Conservation (phyloP, 768 basidiomycete genomes). For the Boletus fagicola region DNA sequence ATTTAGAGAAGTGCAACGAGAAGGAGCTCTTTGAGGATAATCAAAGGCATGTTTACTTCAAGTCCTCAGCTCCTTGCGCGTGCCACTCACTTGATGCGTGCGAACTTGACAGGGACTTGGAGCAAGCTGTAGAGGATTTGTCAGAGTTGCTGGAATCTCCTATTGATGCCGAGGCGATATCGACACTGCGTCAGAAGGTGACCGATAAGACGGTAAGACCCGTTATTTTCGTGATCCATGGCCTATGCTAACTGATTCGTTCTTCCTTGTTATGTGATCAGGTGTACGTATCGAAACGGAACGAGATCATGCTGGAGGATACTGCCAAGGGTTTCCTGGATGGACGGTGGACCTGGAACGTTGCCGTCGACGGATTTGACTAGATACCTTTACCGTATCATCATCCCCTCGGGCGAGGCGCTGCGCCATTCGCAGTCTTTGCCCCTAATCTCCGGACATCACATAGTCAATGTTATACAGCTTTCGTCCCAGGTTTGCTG, state of each 20-base stretch:
- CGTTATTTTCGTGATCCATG: slow-evolving; percentile 1
- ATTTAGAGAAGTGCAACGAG: slow-evolving; percentile 84
- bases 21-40: slow-evolving; percentile 98
- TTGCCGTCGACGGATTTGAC: slow-evolving; percentile 67
- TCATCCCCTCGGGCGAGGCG: neutral
- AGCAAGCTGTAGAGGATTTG: slow-evolving; percentile 92
- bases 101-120: slow-evolving; percentile 65
- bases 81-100: neutral
- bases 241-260: neutral
- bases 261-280: slow-evolving; percentile 24
- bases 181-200: slow-evolving; percentile 81
- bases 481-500: slow-evolving; percentile 3
- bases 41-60: slow-evolving; percentile 59
- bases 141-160: slow-evolving; percentile 92
- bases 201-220: slow-evolving; percentile 87
- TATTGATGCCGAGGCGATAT: slow-evolving; percentile 81
- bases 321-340: slow-evolving; percentile 89
- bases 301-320: slow-evolving; percentile 93
- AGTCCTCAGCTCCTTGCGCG: neutral
- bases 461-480: neutral
- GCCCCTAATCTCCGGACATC: slow-evolving; percentile 2
- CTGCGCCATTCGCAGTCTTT: neutral
- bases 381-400: slow-evolving; percentile 20
- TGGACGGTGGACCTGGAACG: slow-evolving; percentile 83
- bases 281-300: slow-evolving; percentile 96